These are phyloP conservation scores for Diplocarpon rosae DNA, from an alignment of 2,329 filamentous ascomycete genomes.

Conservation along the genomic window DNA sequence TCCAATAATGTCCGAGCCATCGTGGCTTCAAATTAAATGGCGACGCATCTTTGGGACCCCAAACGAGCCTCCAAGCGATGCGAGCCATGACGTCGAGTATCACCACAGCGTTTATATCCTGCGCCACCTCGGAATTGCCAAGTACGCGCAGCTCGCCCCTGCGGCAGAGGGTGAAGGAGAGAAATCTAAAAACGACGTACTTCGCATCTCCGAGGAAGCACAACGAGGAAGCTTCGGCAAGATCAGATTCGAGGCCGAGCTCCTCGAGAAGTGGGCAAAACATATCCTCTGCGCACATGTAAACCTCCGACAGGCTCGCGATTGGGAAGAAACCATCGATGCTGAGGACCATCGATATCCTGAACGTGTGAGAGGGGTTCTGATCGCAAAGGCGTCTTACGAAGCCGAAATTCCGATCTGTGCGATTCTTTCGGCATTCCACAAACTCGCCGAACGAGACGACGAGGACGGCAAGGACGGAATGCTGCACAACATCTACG, in stretches of 20 bases:
- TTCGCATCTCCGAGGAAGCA: not conserved
- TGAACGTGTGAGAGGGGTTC: not conserved
- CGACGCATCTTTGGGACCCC: no score
- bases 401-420: conserved; percentile 1
- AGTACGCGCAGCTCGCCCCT: not conserved
- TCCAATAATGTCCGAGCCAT: no score
- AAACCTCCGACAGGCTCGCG: conserved; percentile 4
- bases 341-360: not conserved
- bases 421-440: conserved; percentile 3
- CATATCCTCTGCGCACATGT: conserved; percentile 7
- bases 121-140: not conserved
- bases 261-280: conserved; percentile 6
- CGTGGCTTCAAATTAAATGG: no score
- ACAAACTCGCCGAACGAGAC: not conserved
- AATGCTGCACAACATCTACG: not conserved
- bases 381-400: conserved; percentile 1
- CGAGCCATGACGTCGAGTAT: not conserved
- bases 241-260: conserved; percentile 3
- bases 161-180: not conserved
- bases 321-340: not conserved
- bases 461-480: not conserved
- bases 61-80: not conserved
- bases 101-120: conserved; percentile 4
- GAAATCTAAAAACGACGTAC: no score
- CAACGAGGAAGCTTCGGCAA: not conserved